These are phyloP conservation scores for Conticribra guillardii DNA, from an alignment of 108 stramenopile species.

Conservation along the genomic window DNA sequence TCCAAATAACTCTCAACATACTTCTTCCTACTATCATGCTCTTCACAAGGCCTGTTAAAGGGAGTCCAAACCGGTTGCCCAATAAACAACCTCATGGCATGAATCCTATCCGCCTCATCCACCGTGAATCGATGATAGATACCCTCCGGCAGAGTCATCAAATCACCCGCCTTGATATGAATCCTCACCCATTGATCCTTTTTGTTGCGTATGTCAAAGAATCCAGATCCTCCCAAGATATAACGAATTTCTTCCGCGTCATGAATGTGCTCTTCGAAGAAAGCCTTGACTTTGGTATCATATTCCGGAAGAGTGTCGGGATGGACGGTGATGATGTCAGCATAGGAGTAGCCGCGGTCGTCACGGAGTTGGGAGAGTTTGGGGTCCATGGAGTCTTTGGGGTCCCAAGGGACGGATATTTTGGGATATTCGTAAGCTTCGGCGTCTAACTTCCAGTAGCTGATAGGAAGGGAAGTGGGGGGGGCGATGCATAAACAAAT, in stretches of 20 bases:
- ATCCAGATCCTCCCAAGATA: slow-evolving; percentile 84
- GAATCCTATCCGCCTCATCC: slow-evolving; percentile 82
- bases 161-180: slow-evolving; percentile 91
- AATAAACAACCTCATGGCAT: slow-evolving; percentile 95
- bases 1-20: slow-evolving; percentile 68
- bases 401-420: slow-evolving; percentile 87
- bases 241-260: slow-evolving; percentile 98
- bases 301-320: slow-evolving; percentile 91
- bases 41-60: slow-evolving; percentile 89
- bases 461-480: neutral
- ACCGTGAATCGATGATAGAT: slow-evolving; percentile 93
- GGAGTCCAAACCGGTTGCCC: slow-evolving; percentile 98
- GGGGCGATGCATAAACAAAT: too few relatives aligned
- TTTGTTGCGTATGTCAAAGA: slow-evolving; percentile 93
- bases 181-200: slow-evolving; percentile 94
- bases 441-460: slow-evolving; percentile 89
- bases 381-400: slow-evolving; percentile 81
- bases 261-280: slow-evolving; percentile 98
- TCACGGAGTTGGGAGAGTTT: slow-evolving; percentile 64
- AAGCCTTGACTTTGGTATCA: slow-evolving; percentile 90
- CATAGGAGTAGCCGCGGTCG: slow-evolving; percentile 80
- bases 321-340: slow-evolving; percentile 92
- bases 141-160: slow-evolving; percentile 96
- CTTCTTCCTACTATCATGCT: slow-evolving; percentile 76
- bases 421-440: slow-evolving; percentile 71